These are phyloP conservation scores for Pterocarpus macrocarpus DNA, from an alignment of 306 rosid species.

Conservation along the genomic window DNA sequence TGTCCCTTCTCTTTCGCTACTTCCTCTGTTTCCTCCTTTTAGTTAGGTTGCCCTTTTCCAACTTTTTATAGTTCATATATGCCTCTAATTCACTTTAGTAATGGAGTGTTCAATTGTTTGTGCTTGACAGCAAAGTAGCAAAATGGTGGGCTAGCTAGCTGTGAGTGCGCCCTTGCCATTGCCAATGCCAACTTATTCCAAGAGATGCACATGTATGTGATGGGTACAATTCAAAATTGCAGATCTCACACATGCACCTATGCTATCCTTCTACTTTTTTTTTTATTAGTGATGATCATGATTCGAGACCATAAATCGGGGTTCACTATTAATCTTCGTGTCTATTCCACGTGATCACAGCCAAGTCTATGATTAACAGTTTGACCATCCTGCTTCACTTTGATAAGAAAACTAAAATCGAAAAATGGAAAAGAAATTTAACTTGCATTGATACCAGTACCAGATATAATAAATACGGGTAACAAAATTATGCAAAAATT, in stretches of 20 bases:
- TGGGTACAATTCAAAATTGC: slow-evolving; percentile 7
- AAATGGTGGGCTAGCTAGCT: slow-evolving; percentile 11
- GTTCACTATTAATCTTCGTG: slow-evolving; percentile 34
- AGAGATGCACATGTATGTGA: slow-evolving; percentile 31
- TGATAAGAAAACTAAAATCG: background rate
- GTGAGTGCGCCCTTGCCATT: background rate
- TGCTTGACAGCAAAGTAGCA: slow-evolving; percentile 25
- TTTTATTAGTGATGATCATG: background rate
- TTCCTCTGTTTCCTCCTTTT: slow-evolving; percentile 14
- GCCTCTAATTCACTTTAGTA: background rate
- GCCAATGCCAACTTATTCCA: background rate
- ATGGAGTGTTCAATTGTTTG: background rate
- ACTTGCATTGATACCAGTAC: no score
- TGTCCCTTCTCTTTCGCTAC: background rate
- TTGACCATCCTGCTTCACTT: background rate
- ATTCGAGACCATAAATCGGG: background rate
- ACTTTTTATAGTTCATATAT: background rate
- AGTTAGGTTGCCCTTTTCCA: background rate
- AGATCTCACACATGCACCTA: slow-evolving; percentile 44
- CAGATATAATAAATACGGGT: no score
- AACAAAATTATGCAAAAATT: no score
- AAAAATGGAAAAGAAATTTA: no score
- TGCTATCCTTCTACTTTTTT: background rate
- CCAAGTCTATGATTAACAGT: slow-evolving; percentile 11
- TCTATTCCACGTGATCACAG: slow-evolving; percentile 27